A percentile compares a stretch with the other conserved stretches of the same genome.
Conservation (phyloP, 164 flowering plant genomes). For the Sedum album region DNA sequence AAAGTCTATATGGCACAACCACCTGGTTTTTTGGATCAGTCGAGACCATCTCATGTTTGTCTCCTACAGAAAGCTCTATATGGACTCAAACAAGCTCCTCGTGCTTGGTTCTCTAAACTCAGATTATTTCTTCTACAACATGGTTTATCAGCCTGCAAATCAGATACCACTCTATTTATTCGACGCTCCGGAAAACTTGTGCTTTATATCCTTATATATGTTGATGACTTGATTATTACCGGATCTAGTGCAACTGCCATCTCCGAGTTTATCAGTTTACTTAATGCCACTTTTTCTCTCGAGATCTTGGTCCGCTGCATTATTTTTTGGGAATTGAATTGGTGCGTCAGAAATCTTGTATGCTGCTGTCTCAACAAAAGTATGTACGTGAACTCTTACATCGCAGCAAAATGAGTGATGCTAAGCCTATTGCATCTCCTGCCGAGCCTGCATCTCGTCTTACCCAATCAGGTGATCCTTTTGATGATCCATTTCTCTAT, state of each 20-base stretch:
- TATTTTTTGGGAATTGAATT: constrained; percentile 2
- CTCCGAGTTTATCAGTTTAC: not conserved
- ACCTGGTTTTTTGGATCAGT: not conserved
- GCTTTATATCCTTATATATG: not conserved
- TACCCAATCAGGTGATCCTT: not conserved
- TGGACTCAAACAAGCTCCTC: too few species aligned
- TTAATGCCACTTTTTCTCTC: not conserved
- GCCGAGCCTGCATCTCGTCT: not conserved
- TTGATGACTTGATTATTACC: not conserved
- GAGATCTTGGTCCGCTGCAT: not conserved
- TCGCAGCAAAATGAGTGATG: not conserved
- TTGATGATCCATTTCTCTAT: constrained; percentile 1
- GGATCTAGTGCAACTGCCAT: not conserved
- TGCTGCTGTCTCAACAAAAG: not conserved
- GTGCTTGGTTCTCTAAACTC: not conserved
- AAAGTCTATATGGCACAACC: not conserved
- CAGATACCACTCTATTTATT: not conserved
- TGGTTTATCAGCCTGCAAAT: not conserved
- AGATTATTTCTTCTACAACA: not conserved
- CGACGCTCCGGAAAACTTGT: not conserved
- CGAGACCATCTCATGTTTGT: not conserved
- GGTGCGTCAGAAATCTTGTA: not conserved
- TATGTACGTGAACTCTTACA: not conserved
- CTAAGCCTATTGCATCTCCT: not conserved
- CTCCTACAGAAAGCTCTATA: not conserved